phyloP scores from a whole-genome alignment of 75 land plant genomes.

The Picea glauca region DNA sequence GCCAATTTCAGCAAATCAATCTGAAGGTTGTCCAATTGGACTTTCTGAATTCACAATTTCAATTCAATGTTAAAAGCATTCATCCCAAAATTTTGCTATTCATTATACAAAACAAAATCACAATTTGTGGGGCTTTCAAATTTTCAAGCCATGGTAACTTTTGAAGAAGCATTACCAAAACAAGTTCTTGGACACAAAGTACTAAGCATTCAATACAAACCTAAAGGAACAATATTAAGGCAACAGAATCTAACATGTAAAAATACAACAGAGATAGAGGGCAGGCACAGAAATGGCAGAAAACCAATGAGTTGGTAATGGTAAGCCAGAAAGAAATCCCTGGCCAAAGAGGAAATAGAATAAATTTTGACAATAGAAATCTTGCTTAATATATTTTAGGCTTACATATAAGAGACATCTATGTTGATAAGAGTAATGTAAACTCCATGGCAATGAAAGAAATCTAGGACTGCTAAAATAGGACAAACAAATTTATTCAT shows the following conservation, averaged over 20 bases:
- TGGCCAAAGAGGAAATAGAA: not conserved
- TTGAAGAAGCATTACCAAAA: not conserved
- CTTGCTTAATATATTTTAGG: too few relatives aligned
- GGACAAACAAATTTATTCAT: too few relatives aligned
- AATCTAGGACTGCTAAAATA: too few relatives aligned
- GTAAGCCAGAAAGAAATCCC: not conserved
- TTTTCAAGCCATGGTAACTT: not conserved
- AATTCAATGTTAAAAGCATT: not conserved
- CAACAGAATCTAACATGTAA: too few relatives aligned
- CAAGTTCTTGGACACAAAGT: too few relatives aligned
- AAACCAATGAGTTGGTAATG: not conserved
- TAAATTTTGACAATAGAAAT: too few relatives aligned
- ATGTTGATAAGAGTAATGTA: too few relatives aligned
- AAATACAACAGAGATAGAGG: too few relatives aligned
- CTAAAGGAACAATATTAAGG: not conserved
- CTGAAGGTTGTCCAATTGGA: conserved; percentile 56
- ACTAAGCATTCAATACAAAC: not conserved
- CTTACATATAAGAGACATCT: too few relatives aligned
- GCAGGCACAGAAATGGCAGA: not conserved
- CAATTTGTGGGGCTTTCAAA: not conserved
- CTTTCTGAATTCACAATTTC: conserved; percentile 44
- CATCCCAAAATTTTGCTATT: not conserved
- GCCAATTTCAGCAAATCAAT: conserved; percentile 69
- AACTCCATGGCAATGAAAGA: too few relatives aligned
- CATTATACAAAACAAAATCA: not conserved